Conservation (phyloP, 2,329 filamentous ascomycete genomes). For the Aspergillus sp. region DNA sequence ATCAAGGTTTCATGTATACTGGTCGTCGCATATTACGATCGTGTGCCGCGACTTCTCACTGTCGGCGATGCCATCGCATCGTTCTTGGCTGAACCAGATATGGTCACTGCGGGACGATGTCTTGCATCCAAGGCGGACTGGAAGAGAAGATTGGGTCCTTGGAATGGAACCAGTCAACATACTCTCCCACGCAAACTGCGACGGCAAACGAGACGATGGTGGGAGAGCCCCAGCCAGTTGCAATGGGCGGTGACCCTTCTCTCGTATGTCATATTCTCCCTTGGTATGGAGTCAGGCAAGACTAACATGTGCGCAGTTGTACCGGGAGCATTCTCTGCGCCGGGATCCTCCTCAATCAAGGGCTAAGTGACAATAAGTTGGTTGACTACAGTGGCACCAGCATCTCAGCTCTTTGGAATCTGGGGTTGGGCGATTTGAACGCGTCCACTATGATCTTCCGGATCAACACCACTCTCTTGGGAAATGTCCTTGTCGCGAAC, state of each 20-base stretch:
- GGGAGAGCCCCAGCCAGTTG: no score
- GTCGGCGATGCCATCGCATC: conserved; percentile 22
- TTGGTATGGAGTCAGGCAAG: no score
- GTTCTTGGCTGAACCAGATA: conserved; percentile 12
- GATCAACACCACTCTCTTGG: neutral
- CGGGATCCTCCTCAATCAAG: neutral
- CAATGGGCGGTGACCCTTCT: no score
- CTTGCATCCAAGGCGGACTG: neutral
- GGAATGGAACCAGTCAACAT: neutral
- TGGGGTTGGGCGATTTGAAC: neutral
- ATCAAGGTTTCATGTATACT: conserved; percentile 1
- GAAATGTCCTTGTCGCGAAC: conserved; percentile 22
- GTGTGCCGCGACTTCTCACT: conserved; percentile 9
- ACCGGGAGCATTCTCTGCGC: no score
- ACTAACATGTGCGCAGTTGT: no score
- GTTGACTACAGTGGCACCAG: neutral
- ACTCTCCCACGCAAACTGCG: no score
- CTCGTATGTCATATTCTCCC: no score
- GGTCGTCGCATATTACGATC: neutral
- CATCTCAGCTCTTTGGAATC: neutral
- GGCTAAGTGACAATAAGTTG: neutral
- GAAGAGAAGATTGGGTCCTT: neutral
- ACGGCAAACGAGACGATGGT: no score
- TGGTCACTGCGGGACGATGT: neutral
- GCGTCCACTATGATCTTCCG: neutral